Evolutionary conservation across 1,284 basidiomycete species (phyloP).

Genomic region (Trametes polyzona): DNA sequence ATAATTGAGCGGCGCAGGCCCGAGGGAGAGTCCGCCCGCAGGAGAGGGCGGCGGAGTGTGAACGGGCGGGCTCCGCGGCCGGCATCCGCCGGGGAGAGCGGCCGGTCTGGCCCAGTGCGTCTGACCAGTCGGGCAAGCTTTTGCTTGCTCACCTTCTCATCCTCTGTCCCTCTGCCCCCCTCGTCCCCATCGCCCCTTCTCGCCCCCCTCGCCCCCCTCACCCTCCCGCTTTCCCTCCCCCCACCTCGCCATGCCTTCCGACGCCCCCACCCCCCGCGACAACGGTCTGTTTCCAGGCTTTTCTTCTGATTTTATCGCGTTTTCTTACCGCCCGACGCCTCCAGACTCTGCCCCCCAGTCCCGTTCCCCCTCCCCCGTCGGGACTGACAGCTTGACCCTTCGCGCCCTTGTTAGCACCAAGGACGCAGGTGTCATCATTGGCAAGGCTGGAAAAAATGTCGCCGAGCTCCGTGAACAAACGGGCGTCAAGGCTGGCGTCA

Average conservation of each 20-base stretch:
- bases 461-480: slow-evolving; percentile 94
- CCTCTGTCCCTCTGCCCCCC: slow-evolving; percentile 40
- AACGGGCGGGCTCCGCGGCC: slow-evolving; percentile 13
- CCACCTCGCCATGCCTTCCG: slow-evolving; percentile 60
- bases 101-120: slow-evolving; percentile 24
- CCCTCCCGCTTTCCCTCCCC: slow-evolving; percentile 37
- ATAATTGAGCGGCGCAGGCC: background rate
- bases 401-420: slow-evolving; percentile 94
- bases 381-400: slow-evolving; percentile 79
- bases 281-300: slow-evolving; percentile 43
- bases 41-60: slow-evolving; percentile 8
- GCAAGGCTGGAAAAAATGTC: slow-evolving; percentile 96
- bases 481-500: slow-evolving; percentile 97
- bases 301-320: slow-evolving; percentile 10
- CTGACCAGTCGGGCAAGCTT: slow-evolving; percentile 24
- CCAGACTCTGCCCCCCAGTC: slow-evolving; percentile 55
- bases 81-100: slow-evolving; percentile 19
- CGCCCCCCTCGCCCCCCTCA: slow-evolving; percentile 34
- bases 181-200: slow-evolving; percentile 25
- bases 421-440: slow-evolving; percentile 97
- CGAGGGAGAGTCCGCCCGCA: background rate
- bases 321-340: slow-evolving; percentile 9
- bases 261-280: slow-evolving; percentile 54
- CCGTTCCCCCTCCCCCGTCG: slow-evolving; percentile 64
- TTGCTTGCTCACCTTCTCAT: slow-evolving; percentile 34